Evolutionary conservation across 2,329 filamentous ascomycete genomes (phyloP).

Genomic region (Aureobasidium melanogenum): DNA sequence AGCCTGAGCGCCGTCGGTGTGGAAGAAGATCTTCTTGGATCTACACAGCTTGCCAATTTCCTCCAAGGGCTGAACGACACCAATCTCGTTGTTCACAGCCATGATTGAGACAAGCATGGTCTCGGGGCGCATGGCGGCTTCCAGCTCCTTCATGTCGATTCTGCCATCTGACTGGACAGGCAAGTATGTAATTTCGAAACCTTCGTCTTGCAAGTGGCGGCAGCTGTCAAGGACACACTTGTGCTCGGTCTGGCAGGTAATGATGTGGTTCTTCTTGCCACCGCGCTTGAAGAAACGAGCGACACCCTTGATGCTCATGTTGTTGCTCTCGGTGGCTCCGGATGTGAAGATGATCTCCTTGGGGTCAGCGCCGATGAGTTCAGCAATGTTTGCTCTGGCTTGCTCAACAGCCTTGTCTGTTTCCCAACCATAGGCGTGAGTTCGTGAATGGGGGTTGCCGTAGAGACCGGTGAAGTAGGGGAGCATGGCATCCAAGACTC

Average conservation of each 20-base stretch:
- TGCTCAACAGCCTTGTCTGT: conserved; percentile 88
- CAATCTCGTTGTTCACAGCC: conserved; percentile 99
- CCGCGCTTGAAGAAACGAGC: conserved; percentile 86
- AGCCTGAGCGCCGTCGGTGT: conserved; percentile 91
- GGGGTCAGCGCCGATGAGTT: conserved; percentile 82
- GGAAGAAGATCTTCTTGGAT: conserved; percentile 91
- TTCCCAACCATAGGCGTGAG: conserved; percentile 98
- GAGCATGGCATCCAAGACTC: conserved; percentile 93
- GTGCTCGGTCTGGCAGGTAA: conserved; percentile 96
- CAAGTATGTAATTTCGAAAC: conserved; percentile 93
- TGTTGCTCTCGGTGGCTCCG: conserved; percentile 96
- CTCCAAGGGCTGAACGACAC: conserved; percentile 92
- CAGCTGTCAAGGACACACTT: conserved; percentile 98
- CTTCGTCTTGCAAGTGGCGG: conserved; percentile 91
- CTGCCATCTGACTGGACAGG: conserved; percentile 84
- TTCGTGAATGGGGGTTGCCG: conserved; percentile 94
- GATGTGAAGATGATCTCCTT: conserved; percentile 99
- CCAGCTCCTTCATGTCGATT: conserved; percentile 71
- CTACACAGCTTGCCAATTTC: conserved; percentile 91
- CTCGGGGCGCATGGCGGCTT: conserved; percentile 82
- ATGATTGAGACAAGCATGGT: conserved; percentile 93
- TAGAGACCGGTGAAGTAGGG: conserved; percentile 89
- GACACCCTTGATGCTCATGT: conserved; percentile 99
- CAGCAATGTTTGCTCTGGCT: conserved; percentile 73
- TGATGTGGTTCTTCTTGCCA: conserved; percentile 97